Base-by-base conservation (phyloP, 805 yeast species). In the Metschnikowia henanensis region DNA sequence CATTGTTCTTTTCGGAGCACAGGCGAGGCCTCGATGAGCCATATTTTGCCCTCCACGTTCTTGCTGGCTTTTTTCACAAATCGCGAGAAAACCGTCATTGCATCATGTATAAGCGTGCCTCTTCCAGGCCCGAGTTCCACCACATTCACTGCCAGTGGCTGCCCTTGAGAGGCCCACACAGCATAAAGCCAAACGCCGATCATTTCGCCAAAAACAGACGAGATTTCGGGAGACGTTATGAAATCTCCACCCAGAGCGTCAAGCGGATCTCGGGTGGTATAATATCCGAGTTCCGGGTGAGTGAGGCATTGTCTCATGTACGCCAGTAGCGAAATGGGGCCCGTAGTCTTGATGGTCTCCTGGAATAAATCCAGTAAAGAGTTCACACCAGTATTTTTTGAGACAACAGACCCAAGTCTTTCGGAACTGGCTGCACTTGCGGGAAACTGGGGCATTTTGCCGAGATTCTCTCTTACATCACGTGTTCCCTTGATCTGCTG, bases 111-210 rank as follows among this genome's bases (percentile, higher is more conserved):
- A 51, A 88, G 65, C 0, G 95, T 85, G 1, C 96, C 96, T 52
- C 76, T 73, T 4, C 96, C 96, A 0, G 96, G 96, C 0, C 96
- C 96, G 61, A 87, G 80, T 61, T 88, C 96, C 7, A 86, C 69
- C 9, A 88, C 57, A 39, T 83, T 66, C 20, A 84, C 62, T 10
- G 59, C 56, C n/a, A 54, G 30, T 0, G 87, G 83, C 34, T 60
- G 68, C 21, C 76, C 72, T 51, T 84, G 91, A 1, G 68, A 59
- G 26, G 75, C 47, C 87, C 90, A 86, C 9, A 65, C 60, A 10
- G 77, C 67, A 47, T 68, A 79, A 45, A 73, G 68, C 88, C 95
- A 88, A 5, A 88, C 65, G 0, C 94, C 95, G 46, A 86, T 73
- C 68, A 86, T 77, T 60, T 88, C 95, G 17, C 96, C 96, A 68